Conservation (phyloP, 2,329 filamentous ascomycete genomes). For the Drechslera avenae region DNA sequence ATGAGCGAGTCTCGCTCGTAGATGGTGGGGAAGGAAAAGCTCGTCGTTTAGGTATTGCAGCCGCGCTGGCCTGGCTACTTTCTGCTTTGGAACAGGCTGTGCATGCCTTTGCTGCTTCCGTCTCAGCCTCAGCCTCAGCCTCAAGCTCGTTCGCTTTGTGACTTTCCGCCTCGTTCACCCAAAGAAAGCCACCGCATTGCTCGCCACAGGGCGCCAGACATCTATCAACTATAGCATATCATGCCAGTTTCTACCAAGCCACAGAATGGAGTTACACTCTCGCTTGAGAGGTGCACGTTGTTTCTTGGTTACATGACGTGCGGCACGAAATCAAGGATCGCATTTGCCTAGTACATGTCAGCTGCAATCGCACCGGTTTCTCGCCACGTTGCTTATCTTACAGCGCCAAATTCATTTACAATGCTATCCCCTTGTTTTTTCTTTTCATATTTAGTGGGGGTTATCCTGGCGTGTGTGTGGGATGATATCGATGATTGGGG, state of each 20-base stretch:
- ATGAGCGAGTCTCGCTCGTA: conserved; percentile 14
- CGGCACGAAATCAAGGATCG: conserved; percentile 58
- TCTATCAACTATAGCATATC: not conserved
- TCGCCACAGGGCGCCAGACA: conserved; percentile 35
- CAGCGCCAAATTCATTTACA: conserved; percentile 37
- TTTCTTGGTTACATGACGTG: conserved; percentile 63
- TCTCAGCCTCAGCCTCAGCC: conserved; percentile 25
- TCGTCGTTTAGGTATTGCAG: conserved; percentile 24
- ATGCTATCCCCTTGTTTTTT: conserved; percentile 24
- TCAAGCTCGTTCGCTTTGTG: conserved; percentile 54
- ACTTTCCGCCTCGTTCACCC: conserved; percentile 62
- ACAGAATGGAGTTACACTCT: conserved; percentile 49
- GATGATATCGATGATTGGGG: not conserved
- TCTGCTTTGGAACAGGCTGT: conserved; percentile 57
- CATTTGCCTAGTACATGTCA: conserved; percentile 56
- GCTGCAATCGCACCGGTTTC: not conserved
- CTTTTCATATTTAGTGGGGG: not conserved
- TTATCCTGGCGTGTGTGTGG: too few relatives aligned
- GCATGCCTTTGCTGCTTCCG: conserved; percentile 21
- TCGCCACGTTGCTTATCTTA: conserved; percentile 8
- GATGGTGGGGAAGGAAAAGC: conserved; percentile 29
- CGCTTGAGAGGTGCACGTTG: conserved; percentile 60
- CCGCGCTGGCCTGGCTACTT: not conserved
- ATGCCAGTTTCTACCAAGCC: not conserved
- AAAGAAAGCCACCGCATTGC: conserved; percentile 64